Evolutionary conservation across 139 green algal genomes (phyloP).

Genomic region (Gonium pectorale): DNA sequence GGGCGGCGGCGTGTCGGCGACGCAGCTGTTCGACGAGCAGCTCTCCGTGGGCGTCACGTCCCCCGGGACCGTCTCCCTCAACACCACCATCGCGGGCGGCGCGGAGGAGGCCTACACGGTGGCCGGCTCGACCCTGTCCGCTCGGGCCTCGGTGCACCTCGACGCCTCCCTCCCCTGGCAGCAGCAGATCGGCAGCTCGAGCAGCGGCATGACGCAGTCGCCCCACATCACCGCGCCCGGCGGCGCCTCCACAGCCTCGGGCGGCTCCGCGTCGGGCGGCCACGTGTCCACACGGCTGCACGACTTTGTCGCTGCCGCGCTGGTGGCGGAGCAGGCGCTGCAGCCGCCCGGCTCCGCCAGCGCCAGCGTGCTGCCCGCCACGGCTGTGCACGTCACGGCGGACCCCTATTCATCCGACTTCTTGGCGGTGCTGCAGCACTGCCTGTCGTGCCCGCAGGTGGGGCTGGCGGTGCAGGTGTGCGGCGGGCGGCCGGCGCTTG

Average conservation of each 20-base stretch:
- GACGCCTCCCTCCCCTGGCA: no score
- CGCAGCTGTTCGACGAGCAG: background rate
- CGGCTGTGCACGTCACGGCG: background rate
- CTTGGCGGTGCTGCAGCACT: constrained; percentile 34
- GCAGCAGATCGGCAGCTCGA: background rate
- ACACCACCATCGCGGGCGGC: no score
- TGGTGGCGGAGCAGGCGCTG: constrained; percentile 20
- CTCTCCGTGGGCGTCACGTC: background rate
- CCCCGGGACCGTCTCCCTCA: no score
- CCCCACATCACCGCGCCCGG: no score
- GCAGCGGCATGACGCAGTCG: constrained; percentile 8
- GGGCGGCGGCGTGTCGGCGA: no score
- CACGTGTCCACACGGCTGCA: no score
- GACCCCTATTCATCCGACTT: constrained; percentile 29
- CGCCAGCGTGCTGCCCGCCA: background rate
- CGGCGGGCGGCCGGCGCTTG: constrained; percentile 4
- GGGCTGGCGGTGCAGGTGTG: constrained; percentile 7
- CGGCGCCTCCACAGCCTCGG: no score
- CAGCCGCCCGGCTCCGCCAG: background rate
- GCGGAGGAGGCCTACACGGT: no score
- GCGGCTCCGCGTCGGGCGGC: no score
- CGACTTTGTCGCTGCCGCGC: background rate
- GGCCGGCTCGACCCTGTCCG: no score
- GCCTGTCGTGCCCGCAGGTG: constrained; percentile 12
- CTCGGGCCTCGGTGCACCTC: no score